Evolutionary conservation across 805 yeast species (phyloP).

Genomic region (Starmerella asiatica): DNA sequence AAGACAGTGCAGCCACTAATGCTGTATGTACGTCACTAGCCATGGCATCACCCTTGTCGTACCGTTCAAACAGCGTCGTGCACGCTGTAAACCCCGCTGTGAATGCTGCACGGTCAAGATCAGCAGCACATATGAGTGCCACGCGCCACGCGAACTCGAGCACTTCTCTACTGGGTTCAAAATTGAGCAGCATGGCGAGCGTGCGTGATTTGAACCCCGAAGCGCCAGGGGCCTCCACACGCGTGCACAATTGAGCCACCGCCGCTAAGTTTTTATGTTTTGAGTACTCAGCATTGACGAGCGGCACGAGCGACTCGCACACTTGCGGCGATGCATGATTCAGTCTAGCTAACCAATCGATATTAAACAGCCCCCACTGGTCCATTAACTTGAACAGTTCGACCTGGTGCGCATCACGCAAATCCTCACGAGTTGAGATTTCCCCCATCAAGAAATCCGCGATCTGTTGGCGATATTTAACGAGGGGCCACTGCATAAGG

Average conservation of each 20-base stretch:
- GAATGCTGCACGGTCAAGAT: constrained; percentile 1
- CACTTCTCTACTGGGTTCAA: background rate
- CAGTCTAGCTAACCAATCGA: constrained; percentile 9
- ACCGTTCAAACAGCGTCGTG: background rate
- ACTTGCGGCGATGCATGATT: constrained; percentile 6
- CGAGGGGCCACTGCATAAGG: constrained; percentile 4
- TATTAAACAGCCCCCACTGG: constrained; percentile 1
- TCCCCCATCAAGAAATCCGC: background rate
- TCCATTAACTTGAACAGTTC: constrained; percentile 10
- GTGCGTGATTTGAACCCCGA: constrained; percentile 4
- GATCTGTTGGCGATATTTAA: constrained; percentile 4
- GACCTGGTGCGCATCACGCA: constrained; percentile 6
- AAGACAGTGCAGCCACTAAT: background rate
- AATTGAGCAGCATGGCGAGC: background rate
- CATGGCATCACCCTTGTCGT: background rate
- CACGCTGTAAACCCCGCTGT: constrained; percentile 1
- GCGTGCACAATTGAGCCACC: background rate
- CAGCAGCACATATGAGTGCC: constrained; percentile 2
- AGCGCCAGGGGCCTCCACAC: constrained; percentile 11
- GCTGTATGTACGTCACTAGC: background rate
- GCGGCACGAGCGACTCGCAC: constrained; percentile 10
- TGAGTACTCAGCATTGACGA: background rate
- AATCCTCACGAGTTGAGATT: constrained; percentile 4
- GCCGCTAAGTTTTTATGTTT: background rate
- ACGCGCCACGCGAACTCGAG: constrained; percentile 3